Evolutionary conservation across 1,284 basidiomycete genomes (phyloP).

Genomic region (Flammula alnicola): DNA sequence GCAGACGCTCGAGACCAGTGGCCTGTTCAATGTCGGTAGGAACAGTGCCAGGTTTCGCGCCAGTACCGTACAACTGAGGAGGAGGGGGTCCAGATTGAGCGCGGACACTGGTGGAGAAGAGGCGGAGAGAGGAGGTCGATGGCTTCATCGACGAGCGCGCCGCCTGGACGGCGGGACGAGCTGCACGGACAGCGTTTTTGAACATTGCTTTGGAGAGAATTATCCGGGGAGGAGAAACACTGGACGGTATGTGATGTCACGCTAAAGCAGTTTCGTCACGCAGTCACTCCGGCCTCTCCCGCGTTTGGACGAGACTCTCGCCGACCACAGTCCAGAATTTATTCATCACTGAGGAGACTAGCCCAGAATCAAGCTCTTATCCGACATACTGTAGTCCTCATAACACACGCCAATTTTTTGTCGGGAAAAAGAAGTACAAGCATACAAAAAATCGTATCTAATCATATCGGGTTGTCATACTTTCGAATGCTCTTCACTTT

Average conservation of each 20-base stretch:
- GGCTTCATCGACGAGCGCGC: conserved; percentile 38
- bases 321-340: conserved; percentile 1
- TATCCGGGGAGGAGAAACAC: conserved; percentile 4
- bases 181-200: conserved; percentile 44
- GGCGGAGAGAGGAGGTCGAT: conserved; percentile 44
- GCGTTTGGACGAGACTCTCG: conserved; percentile 5
- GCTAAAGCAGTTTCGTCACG: conserved; percentile 1
- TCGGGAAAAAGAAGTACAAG: too few relatives aligned
- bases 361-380: too few relatives aligned
- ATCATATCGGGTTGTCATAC: neutral
- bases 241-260: conserved; percentile 17
- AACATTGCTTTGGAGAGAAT: conserved; percentile 38
- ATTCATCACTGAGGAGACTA: too few relatives aligned
- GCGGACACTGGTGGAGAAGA: conserved; percentile 59
- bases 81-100: conserved; percentile 58
- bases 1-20: conserved; percentile 96
- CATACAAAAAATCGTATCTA: conserved; percentile 3
- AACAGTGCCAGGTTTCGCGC: conserved; percentile 78
- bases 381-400: too few relatives aligned
- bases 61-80: conserved; percentile 74
- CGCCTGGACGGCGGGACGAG: conserved; percentile 40
- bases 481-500: neutral
- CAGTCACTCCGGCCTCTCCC: conserved; percentile 25
- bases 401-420: too few relatives aligned
- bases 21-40: conserved; percentile 90